phyloP scores from a whole-genome alignment of 805 yeast species.

The Zygosaccharomyces rouxii region DNA sequence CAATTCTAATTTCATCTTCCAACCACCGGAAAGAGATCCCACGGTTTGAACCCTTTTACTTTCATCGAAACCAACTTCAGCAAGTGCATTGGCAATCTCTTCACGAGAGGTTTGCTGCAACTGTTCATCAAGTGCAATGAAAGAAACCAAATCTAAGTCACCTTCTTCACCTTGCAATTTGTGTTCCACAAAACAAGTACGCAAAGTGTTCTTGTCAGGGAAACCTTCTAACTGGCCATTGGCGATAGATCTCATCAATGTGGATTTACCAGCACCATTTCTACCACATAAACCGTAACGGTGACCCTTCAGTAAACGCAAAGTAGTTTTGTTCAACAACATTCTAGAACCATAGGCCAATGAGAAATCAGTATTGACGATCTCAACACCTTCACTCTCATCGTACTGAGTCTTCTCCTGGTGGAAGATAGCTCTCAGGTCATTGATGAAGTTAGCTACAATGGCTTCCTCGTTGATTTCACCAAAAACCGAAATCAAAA shows the following conservation, averaged over 20 bases:
- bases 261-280: slow-evolving; percentile 98
- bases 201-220: slow-evolving; percentile 80
- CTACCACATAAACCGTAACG: slow-evolving; percentile 97
- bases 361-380: slow-evolving; percentile 92
- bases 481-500: slow-evolving; percentile 42
- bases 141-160: slow-evolving; percentile 79
- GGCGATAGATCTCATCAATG: slow-evolving; percentile 93
- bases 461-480: slow-evolving; percentile 35
- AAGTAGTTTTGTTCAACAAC: slow-evolving; percentile 87
- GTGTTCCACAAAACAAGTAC: slow-evolving; percentile 97
- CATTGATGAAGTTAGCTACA: slow-evolving; percentile 40
- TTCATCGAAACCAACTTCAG: slow-evolving; percentile 85
- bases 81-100: slow-evolving; percentile 72
- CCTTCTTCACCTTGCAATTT: slow-evolving; percentile 93
- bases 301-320: slow-evolving; percentile 87
- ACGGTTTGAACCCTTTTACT: slow-evolving; percentile 87
- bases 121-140: slow-evolving; percentile 87
- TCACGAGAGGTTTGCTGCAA: slow-evolving; percentile 56
- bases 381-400: slow-evolving; percentile 77
- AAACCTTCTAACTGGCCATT: slow-evolving; percentile 97
- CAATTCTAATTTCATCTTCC: slow-evolving; percentile 97
- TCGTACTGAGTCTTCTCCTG: slow-evolving; percentile 44
- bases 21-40: slow-evolving; percentile 95
- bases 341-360: slow-evolving; percentile 96
- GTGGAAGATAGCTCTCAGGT: slow-evolving; percentile 52